Percentiles rank a stretch among this genome's conserved stretches.
phyloP scores from a whole-genome alignment of 2,329 filamentous ascomycete species.

The Trichoderma arundinaceum region DNA sequence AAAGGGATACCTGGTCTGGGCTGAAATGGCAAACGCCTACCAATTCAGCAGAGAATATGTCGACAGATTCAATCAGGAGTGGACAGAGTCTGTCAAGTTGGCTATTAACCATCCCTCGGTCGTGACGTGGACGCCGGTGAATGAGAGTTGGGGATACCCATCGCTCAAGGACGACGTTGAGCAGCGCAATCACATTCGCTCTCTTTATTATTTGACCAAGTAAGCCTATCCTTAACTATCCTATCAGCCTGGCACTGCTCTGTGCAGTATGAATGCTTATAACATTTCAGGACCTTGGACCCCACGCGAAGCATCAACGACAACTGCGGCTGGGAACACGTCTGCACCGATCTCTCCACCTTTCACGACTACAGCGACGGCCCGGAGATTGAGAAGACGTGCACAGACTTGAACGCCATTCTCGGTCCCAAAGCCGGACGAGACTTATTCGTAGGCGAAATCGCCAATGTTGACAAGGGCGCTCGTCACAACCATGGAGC shows the following conservation, averaged over 20 bases:
- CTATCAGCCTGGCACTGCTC: background rate
- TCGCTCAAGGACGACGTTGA: conserved; percentile 60
- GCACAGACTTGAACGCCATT: conserved; percentile 58
- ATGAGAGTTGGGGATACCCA: conserved; percentile 68
- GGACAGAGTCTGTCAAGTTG: conserved; percentile 65
- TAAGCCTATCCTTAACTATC: conserved; percentile 39
- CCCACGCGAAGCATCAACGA: conserved; percentile 70
- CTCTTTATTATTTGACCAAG: conserved; percentile 69
- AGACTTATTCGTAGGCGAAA: conserved; percentile 59
- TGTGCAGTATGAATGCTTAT: background rate
- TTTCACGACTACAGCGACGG: conserved; percentile 72
- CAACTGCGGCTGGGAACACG: conserved; percentile 75
- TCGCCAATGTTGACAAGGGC: conserved; percentile 52
- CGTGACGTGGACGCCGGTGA: conserved; percentile 70
- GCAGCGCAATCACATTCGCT: conserved; percentile 68
- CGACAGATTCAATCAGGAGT: conserved; percentile 67
- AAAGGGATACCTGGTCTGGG: conserved; percentile 67
- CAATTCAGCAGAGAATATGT: conserved; percentile 64
- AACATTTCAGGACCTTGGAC: conserved; percentile 55
- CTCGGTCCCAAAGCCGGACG: conserved; percentile 58
- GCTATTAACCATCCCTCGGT: conserved; percentile 70
- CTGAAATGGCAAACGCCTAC: conserved; percentile 69
- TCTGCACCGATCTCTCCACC: conserved; percentile 66
- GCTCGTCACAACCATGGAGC: conserved; percentile 58
- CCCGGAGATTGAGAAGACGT: conserved; percentile 60